Conservation (phyloP, 257 asterid genomes). For the Linderniella brevidens region DNA sequence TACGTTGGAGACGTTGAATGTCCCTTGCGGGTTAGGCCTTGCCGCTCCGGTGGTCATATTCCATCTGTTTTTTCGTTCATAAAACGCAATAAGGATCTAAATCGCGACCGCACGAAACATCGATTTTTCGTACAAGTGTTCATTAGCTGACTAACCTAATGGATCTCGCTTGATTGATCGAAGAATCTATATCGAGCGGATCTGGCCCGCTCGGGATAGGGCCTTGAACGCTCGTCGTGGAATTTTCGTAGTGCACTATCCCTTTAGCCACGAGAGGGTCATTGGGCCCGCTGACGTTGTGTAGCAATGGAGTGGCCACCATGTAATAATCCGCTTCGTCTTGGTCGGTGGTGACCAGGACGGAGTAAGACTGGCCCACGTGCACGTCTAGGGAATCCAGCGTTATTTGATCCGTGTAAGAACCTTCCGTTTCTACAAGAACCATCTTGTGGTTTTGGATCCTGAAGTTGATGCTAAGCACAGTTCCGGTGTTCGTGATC, state of each 20-base stretch:
- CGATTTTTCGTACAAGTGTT: background rate
- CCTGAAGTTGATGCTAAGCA: constrained; percentile 88
- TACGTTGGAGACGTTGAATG: constrained; percentile 55
- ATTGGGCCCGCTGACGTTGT: too few relatives aligned
- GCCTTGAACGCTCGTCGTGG: constrained; percentile 24
- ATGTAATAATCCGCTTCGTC: constrained; percentile 27
- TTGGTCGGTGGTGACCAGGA: constrained; percentile 33
- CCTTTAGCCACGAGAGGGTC: constrained; percentile 25
- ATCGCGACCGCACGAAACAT: background rate
- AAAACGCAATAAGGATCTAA: background rate
- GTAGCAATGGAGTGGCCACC: constrained; percentile 53
- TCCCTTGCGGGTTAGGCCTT: constrained; percentile 83
- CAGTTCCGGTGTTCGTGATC: constrained; percentile 70
- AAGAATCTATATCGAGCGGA: constrained; percentile 30
- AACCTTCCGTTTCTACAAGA: constrained; percentile 92
- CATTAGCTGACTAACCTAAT: constrained; percentile 21
- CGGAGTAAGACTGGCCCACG: constrained; percentile 91
- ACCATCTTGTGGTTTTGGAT: constrained; percentile 77
- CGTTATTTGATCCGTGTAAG: constrained; percentile 82
- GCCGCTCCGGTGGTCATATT: constrained; percentile 79
- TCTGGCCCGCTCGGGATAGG: constrained; percentile 48
- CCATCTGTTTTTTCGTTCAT: constrained; percentile 37
- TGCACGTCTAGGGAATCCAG: constrained; percentile 86
- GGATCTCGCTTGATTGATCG: constrained; percentile 37
- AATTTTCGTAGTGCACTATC: constrained; percentile 39